These are phyloP conservation scores for Lactuca sativa DNA, from an alignment of 129 eudicot genomes.

Conservation along the genomic window DNA sequence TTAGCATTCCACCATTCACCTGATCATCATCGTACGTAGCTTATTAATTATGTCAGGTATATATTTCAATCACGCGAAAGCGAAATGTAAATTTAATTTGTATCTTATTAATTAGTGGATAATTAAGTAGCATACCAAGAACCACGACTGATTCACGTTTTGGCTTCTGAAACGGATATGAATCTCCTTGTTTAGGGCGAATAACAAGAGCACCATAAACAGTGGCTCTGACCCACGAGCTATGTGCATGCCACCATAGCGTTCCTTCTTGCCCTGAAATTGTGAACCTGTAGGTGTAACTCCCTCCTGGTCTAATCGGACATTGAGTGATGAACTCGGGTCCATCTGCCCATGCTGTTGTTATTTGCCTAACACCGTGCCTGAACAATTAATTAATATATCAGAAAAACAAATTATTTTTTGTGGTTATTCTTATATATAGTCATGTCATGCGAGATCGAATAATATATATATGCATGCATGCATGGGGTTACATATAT, in stretches of 20 bases:
- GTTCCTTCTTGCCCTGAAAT: slow-evolving; percentile 97
- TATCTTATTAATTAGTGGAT: slow-evolving; percentile 1
- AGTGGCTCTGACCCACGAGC: slow-evolving; percentile 96
- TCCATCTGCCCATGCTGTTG: slow-evolving; percentile 99
- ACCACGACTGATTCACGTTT: slow-evolving; percentile 73
- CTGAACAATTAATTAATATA: slow-evolving; percentile 26
- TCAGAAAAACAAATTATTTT: not conserved
- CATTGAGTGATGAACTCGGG: slow-evolving; percentile 96
- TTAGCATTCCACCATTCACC: slow-evolving; percentile 99
- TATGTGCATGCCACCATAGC: slow-evolving; percentile 99
- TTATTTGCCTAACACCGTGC: slow-evolving; percentile 92
- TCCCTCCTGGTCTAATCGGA: slow-evolving; percentile 91
- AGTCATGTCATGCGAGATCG: not conserved
- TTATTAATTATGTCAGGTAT: slow-evolving; percentile 2
- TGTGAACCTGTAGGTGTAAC: slow-evolving; percentile 79
- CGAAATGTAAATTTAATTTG: too few relatives aligned
- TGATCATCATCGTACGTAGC: slow-evolving; percentile 23
- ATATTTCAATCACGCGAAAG: slow-evolving; percentile 4
- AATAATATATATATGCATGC: too few relatives aligned
- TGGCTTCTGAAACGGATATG: slow-evolving; percentile 88
- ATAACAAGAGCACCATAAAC: slow-evolving; percentile 87
- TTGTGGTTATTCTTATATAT: too few relatives aligned
- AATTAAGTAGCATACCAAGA: slow-evolving; percentile 49
- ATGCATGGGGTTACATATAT: not conserved
- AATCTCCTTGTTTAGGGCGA: slow-evolving; percentile 72